Evolutionary conservation across 495 filamentous ascomycete genomes (phyloP), one percentile per base, ranked within the genome.

Genomic region (Sporormia fimetaria): DNA sequence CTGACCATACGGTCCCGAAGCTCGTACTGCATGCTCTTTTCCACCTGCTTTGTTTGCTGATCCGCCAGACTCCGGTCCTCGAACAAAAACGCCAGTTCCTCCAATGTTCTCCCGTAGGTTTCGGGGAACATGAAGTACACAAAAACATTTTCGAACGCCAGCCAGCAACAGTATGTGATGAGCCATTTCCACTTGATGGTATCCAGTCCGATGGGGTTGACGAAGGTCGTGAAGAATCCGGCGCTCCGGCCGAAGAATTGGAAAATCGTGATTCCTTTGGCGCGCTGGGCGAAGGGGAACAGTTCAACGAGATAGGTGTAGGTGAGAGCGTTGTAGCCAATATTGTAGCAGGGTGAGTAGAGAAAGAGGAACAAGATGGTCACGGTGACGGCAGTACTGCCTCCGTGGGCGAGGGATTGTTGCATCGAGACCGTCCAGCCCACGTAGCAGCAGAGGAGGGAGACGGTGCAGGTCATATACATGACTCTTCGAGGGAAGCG

Each of bases 271-370:
- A 80, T 69, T 49, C 78, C 76, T 22, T 71, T 65, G 16, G 72
- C 70, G 14, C 76, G 70, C 42, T 71, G 66, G 2, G 71, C 64
- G 56, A 69, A 80, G 2, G 76, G 76, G 64, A 74, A 81, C 5
- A 80, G 53, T 44, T 82, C 76, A 20, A 78, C 64, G 33, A 80
- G 65, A 57, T 77, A 79, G 16, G 76, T 77, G 54, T 78, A 81
- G 1, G 76, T 76, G 24, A 79, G 60, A 23, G 76, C 75, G 39
- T 80, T 80, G 49, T 79, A 77, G n/a, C 74, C 76, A 40, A 80
- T 65, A 47, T 78, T 80, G 44, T 80, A 80, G 46, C 69, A 71
- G 2, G 75, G 76, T 1, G 66, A 68, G 51, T 79, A 81, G 18
- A 63, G 59, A 47, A 76, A 81, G 44, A 76, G 76, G 44, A 76